Conservation (phyloP, 805 yeast species). For the Ogataea kodamae region DNA sequence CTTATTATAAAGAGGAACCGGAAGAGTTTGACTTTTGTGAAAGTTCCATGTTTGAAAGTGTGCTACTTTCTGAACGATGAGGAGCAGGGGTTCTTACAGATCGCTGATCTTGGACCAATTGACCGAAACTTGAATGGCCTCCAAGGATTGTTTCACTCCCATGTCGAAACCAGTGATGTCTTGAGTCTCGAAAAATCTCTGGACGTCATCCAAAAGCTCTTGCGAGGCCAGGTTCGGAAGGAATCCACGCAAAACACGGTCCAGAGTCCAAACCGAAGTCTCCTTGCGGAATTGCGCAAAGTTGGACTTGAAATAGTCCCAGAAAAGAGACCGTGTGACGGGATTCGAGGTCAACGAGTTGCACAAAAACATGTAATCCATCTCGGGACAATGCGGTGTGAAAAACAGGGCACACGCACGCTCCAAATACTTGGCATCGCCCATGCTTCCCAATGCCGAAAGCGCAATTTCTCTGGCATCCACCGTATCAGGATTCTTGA, state of each 20-base stretch:
- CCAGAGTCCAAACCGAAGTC: slow-evolving; percentile 37
- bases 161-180: slow-evolving; percentile 56
- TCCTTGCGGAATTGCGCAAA: slow-evolving; percentile 42
- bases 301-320: slow-evolving; percentile 48
- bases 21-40: slow-evolving; percentile 7
- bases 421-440: slow-evolving; percentile 36
- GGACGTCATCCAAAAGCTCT: slow-evolving; percentile 36
- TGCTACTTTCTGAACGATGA: too few species aligned
- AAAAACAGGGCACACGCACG: slow-evolving; percentile 39
- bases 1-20: slow-evolving; percentile 2
- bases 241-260: slow-evolving; percentile 34
- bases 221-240: slow-evolving; percentile 34
- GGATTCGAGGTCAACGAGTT: slow-evolving; percentile 45
- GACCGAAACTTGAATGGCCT: slow-evolving; percentile 46
- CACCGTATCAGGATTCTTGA: slow-evolving; percentile 46
- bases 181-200: slow-evolving; percentile 41
- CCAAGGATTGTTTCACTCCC: slow-evolving; percentile 54
- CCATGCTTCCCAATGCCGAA: slow-evolving; percentile 48
- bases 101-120: slow-evolving; percentile 40
- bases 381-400: slow-evolving; percentile 46
- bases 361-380: slow-evolving; percentile 57
- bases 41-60: slow-evolving; percentile 13
- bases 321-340: slow-evolving; percentile 39
- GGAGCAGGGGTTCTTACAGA: too few species aligned
- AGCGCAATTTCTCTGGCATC: slow-evolving; percentile 60